A percentile compares a stretch with the other conserved stretches of the same genome.
These are phyloP conservation scores for Leptographium wingfieldii DNA, from an alignment of 2,329 filamentous ascomycete genomes.

Conservation along the genomic window DNA sequence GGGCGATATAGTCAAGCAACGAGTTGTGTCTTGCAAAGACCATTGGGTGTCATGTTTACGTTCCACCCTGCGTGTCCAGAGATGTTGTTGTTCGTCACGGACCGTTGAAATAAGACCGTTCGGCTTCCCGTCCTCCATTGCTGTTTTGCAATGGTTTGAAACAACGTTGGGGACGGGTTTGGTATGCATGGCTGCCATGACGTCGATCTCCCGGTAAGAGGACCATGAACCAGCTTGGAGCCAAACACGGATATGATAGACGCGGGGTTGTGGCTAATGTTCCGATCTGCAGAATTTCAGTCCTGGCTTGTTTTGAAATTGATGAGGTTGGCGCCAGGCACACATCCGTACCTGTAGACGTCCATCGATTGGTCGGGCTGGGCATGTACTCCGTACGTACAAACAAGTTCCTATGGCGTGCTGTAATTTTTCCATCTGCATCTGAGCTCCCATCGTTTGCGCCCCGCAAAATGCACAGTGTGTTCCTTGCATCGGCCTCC, in stretches of 20 bases:
- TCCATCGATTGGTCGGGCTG: too few species aligned
- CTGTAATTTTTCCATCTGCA: background rate
- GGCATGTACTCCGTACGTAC: too few species aligned
- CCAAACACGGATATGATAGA: too few species aligned
- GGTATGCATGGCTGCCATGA: background rate
- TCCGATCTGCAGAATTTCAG: too few species aligned
- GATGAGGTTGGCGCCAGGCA: too few species aligned
- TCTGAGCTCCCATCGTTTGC: background rate
- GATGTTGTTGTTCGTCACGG: background rate
- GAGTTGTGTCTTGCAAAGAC: background rate
- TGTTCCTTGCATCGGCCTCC: background rate
- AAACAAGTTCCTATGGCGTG: background rate
- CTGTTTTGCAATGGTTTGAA: background rate
- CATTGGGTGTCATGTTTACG: background rate
- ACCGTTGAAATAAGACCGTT: background rate
- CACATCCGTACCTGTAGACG: too few species aligned
- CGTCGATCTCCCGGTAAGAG: background rate
- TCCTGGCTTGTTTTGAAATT: too few species aligned
- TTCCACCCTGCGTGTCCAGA: too few species aligned
- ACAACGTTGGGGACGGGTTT: background rate
- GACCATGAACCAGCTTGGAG: too few species aligned
- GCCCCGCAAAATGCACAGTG: background rate
- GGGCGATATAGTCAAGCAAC: background rate
- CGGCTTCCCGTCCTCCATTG: background rate
- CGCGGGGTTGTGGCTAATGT: too few species aligned